Evolutionary conservation across 75 land plant genomes (phyloP).

Genomic region (Sequoiadendron giganteum): DNA sequence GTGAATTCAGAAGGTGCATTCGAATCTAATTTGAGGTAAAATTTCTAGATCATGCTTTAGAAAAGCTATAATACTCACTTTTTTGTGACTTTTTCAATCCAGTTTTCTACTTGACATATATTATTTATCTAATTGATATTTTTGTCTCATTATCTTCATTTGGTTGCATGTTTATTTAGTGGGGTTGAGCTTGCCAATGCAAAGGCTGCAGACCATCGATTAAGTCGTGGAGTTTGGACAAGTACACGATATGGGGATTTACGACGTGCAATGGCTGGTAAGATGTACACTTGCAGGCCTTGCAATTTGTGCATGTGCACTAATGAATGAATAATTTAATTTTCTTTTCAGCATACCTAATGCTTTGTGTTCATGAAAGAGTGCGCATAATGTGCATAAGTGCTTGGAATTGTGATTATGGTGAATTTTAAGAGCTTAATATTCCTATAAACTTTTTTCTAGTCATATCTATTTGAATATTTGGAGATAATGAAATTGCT

Average conservation of each 20-base stretch:
- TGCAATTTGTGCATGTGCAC: neutral
- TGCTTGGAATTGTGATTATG: neutral
- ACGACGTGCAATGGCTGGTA: conserved; percentile 79
- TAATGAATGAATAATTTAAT: neutral
- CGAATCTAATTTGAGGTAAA: neutral
- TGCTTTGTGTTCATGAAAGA: neutral
- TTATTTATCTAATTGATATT: neutral
- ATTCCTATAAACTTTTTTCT: neutral
- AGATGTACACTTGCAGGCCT: neutral
- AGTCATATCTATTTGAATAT: neutral
- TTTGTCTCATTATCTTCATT: conserved; percentile 10
- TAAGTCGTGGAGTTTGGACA: conserved; percentile 80
- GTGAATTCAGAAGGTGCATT: neutral
- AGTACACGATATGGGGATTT: conserved; percentile 73
- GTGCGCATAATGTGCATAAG: neutral
- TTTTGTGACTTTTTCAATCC: neutral
- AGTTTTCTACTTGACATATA: neutral
- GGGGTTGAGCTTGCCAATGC: conserved; percentile 75
- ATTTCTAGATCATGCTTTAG: neutral
- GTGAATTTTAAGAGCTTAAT: neutral
- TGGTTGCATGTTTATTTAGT: conserved; percentile 25
- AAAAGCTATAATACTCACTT: conserved; percentile 12
- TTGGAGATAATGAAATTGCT: neutral
- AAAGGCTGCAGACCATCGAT: conserved; percentile 71
- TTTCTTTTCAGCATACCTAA: neutral